Percentiles rank a stretch among this genome's conserved stretches.
These are phyloP conservation scores for Begonia peltatifolia DNA, from an alignment of 306 rosid genomes.

Conservation along the genomic window DNA sequence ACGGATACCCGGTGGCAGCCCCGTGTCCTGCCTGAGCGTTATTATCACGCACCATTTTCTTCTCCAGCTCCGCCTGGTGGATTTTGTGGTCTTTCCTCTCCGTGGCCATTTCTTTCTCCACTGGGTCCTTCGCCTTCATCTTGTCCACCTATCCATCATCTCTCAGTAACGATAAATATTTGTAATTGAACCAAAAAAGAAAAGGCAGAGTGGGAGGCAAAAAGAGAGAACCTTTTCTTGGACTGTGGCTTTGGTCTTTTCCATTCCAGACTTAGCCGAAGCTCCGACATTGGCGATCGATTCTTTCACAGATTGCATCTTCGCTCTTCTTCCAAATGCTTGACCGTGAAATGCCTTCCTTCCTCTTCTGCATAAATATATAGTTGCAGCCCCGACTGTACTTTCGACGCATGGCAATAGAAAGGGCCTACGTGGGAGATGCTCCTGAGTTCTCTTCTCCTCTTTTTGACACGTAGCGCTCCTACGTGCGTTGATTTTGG, in stretches of 20 bases:
- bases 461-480: no score
- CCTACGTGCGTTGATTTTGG: no score
- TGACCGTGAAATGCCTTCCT: constrained; percentile 26
- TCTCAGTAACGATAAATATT: not conserved
- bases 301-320: constrained; percentile 34
- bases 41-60: constrained; percentile 29
- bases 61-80: constrained; percentile 35
- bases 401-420: not conserved
- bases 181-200: not conserved
- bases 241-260: constrained; percentile 52
- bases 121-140: constrained; percentile 26
- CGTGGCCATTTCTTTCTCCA: constrained; percentile 36
- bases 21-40: constrained; percentile 19
- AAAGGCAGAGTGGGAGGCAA: not conserved
- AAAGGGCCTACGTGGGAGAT: not conserved
- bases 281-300: constrained; percentile 55
- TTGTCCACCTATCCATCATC: constrained; percentile 28
- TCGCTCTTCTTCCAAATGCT: constrained; percentile 25
- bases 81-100: constrained; percentile 27
- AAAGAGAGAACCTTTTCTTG: constrained; percentile 50
- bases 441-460: no score
- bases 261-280: constrained; percentile 65
- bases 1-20: not conserved
- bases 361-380: not conserved
- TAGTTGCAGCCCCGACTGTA: not conserved